Base-by-base conservation (phyloP, 2,329 filamentous ascomycete species). In the Xylaria sp. region DNA sequence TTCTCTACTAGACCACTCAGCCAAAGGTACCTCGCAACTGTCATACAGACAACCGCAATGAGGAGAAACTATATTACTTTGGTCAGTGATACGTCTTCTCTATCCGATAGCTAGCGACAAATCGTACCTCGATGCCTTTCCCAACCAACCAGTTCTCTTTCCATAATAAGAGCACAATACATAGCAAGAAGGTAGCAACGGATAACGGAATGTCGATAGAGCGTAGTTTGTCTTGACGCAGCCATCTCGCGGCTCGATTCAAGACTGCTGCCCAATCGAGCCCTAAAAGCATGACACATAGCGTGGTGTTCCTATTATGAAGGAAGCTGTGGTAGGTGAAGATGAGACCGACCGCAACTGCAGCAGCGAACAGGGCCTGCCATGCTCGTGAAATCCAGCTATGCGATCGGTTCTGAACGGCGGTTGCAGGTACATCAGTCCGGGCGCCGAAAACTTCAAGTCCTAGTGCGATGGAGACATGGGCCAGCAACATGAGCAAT, bases 271-370 rank as follows among this genome's bases (percentile, higher is more conserved):
- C 47, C 63, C 68, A 67, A 30, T 70, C 66, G 36, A 72, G 61
- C 5, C 64, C 63, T 8, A 72, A 53, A 36, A 72, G 19, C 66
- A 72, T 71, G 39, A 72, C 66, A 54, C 61, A 47, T 24, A 72
- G 32, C 11, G 70, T 72, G 5, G 70, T 71, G 58, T 72, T 72
- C 17, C 70, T 64, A 30, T 71, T 72, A 56, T 72, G 70, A 34
- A 72, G 70, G 24, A 72, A 64, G 57, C 68, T 67, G 58, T 72
- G 70, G 27, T 72, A 72, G 12, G 69, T 67, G 58, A 71, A 71
- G 39, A 71, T n/a, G 17, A 72, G 61, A 17, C 68, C 69, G 36
- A 71, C 47, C 5, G 65, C 69, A 17, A 67, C 27, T 12, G 47
- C 5, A 12, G 39, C 53, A 0, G 69, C 66, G 56, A 71, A 72